Conservation (phyloP, 208 protist genomes). For the Crithidia brevicula region DNA sequence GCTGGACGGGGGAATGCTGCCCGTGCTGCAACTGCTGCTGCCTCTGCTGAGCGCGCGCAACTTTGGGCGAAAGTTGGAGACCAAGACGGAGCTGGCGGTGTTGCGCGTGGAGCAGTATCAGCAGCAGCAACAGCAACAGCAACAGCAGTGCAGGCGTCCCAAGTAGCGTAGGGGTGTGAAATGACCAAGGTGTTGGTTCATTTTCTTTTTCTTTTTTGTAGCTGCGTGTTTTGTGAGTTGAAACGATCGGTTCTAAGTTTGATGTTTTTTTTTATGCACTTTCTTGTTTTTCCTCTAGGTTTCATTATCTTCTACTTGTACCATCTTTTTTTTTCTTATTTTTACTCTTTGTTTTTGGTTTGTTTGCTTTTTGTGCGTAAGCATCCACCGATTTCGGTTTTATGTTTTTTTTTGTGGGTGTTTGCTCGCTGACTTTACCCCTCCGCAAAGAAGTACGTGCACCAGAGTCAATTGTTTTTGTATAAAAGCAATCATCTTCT, state of each 20-base stretch:
- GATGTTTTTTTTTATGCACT: background rate
- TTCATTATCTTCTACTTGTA: slow-evolving; percentile 9
- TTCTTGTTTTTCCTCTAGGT: slow-evolving; percentile 1
- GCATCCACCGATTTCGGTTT: too few relatives aligned
- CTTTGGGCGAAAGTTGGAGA: slow-evolving; percentile 70
- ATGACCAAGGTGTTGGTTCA: slow-evolving; percentile 15
- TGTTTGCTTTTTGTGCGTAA: too few relatives aligned
- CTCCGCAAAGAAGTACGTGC: too few relatives aligned
- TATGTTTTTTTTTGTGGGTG: too few relatives aligned
- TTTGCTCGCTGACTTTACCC: too few relatives aligned
- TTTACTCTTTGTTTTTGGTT: too few relatives aligned
- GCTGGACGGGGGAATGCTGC: slow-evolving; percentile 40
- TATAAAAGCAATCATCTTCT: too few relatives aligned
- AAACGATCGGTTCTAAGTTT: background rate
- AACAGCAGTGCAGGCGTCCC: background rate
- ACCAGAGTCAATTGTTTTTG: too few relatives aligned
- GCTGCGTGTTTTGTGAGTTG: background rate
- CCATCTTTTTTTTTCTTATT: slow-evolving; percentile 21
- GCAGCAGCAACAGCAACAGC: slow-evolving; percentile 19
- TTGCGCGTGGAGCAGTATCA: slow-evolving; percentile 43
- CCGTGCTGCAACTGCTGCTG: slow-evolving; percentile 40
- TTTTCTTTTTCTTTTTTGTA: slow-evolving; percentile 5
- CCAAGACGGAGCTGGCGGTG: slow-evolving; percentile 57
- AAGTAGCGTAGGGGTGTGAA: background rate
- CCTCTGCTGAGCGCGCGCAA: slow-evolving; percentile 51